These are phyloP conservation scores for Claviceps purpurea DNA, from an alignment of 2,329 filamentous ascomycete genomes.

Conservation along the genomic window DNA sequence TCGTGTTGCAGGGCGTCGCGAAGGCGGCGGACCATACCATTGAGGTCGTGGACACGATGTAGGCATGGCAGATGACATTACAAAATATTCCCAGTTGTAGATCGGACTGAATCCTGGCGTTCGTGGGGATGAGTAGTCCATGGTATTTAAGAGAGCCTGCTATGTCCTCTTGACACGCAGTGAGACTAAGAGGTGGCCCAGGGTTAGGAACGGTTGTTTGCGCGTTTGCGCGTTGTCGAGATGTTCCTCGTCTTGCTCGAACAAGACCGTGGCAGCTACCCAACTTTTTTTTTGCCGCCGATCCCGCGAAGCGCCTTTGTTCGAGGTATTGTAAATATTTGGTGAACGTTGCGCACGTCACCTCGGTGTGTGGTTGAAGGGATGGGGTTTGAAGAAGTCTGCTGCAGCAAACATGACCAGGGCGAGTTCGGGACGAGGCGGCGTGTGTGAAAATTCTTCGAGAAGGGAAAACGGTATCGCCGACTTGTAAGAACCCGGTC, in stretches of 20 bases:
- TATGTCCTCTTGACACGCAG: constrained; percentile 19
- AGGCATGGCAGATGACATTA: constrained; percentile 40
- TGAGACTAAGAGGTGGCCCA: background rate
- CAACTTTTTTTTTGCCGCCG: background rate
- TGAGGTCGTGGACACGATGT: constrained; percentile 42
- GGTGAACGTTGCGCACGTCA: constrained; percentile 38
- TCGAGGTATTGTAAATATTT: constrained; percentile 18
- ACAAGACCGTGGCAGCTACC: background rate
- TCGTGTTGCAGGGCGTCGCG: constrained; percentile 41
- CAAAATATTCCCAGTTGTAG: constrained; percentile 39
- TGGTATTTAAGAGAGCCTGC: constrained; percentile 21
- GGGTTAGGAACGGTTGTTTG: background rate
- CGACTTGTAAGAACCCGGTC: constrained; percentile 17
- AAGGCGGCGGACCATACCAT: constrained; percentile 34
- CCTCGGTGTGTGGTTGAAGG: constrained; percentile 49
- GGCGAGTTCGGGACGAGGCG: constrained; percentile 16
- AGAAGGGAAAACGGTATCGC: constrained; percentile 14
- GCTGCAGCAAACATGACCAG: constrained; percentile 42
- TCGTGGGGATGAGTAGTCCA: constrained; percentile 27
- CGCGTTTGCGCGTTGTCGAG: background rate
- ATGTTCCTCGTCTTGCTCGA: background rate
- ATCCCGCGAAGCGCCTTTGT: background rate
- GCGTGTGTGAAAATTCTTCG: constrained; percentile 13
- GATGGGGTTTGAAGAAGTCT: constrained; percentile 40
- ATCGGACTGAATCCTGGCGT: constrained; percentile 33